Evolutionary conservation across 2,329 filamentous ascomycete species (phyloP).

Genomic region (Paracorniculantispora psalliotae): DNA sequence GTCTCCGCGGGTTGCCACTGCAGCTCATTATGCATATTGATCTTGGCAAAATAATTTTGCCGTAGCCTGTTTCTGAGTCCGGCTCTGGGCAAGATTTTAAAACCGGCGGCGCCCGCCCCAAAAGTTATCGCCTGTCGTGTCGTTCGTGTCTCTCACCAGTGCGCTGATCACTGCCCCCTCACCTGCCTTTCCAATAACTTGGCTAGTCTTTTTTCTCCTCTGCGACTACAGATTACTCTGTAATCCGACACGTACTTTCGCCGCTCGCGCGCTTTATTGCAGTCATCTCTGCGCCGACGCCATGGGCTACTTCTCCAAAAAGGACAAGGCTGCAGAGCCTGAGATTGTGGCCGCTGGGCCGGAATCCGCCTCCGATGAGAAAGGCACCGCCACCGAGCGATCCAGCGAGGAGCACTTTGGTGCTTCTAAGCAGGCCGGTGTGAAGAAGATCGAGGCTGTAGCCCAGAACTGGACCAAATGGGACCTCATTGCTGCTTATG

Average conservation of each 20-base stretch:
- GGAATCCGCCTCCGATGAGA: slow-evolving; percentile 8
- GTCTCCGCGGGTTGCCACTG: neutral
- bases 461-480: slow-evolving; percentile 36
- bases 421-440: slow-evolving; percentile 39
- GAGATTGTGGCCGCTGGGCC: slow-evolving; percentile 18
- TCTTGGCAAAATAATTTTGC: neutral
- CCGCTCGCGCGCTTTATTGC: neutral
- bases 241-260: neutral
- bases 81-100: neutral
- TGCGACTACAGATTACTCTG: too few species aligned
- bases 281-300: too few species aligned
- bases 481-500: slow-evolving; percentile 39
- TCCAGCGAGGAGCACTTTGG: slow-evolving; percentile 29
- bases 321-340: slow-evolving; percentile 13
- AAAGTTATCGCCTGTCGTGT: neutral
- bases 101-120: neutral
- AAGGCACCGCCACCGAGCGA: slow-evolving; percentile 12
- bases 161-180: neutral
- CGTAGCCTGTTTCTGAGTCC: neutral
- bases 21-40: neutral
- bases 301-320: slow-evolving; percentile 5
- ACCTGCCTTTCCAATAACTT: neutral
- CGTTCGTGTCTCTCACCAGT: neutral
- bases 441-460: slow-evolving; percentile 44
- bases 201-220: neutral